Evolutionary conservation across 1,284 basidiomycete genomes (phyloP).

Genomic region (Somion occarium): DNA sequence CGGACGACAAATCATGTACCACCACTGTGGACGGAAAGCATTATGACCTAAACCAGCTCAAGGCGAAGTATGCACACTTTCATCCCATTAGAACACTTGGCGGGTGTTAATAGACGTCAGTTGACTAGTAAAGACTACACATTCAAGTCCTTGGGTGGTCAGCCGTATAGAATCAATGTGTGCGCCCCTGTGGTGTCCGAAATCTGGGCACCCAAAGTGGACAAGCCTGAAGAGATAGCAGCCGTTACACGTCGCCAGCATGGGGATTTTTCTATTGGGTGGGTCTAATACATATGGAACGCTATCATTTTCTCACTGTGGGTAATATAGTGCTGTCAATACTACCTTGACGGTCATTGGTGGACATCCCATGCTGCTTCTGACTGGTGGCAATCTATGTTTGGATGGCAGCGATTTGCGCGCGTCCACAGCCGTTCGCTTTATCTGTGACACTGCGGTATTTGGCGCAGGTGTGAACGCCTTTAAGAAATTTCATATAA

Average conservation of each 20-base stretch:
- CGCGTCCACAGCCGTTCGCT: conserved; percentile 60
- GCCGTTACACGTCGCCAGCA: conserved; percentile 57
- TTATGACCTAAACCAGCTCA: conserved; percentile 61
- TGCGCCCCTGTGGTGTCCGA: conserved; percentile 55
- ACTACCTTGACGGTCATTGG: conserved; percentile 51
- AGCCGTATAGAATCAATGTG: conserved; percentile 53
- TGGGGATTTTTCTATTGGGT: conserved; percentile 74
- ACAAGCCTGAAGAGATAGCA: conserved; percentile 51
- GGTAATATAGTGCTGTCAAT: conserved; percentile 46
- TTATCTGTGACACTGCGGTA: conserved; percentile 57
- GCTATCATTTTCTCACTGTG: background rate
- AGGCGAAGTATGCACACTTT: conserved; percentile 37
- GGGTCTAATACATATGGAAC: conserved; percentile 20
- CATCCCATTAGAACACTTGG: background rate
- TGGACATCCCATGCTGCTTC: conserved; percentile 41
- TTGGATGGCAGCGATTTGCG: conserved; percentile 40
- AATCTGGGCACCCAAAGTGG: conserved; percentile 50
- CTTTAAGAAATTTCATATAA: background rate
- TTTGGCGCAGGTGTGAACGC: conserved; percentile 40
- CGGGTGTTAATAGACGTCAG: conserved; percentile 19
- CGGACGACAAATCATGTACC: conserved; percentile 35
- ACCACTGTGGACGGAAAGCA: conserved; percentile 39
- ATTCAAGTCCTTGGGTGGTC: conserved; percentile 42
- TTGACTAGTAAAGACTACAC: conserved; percentile 56
- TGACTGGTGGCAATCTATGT: conserved; percentile 61